Conservation (phyloP, 176 grass and related monocot genomes). For the Triticum monococcum region DNA sequence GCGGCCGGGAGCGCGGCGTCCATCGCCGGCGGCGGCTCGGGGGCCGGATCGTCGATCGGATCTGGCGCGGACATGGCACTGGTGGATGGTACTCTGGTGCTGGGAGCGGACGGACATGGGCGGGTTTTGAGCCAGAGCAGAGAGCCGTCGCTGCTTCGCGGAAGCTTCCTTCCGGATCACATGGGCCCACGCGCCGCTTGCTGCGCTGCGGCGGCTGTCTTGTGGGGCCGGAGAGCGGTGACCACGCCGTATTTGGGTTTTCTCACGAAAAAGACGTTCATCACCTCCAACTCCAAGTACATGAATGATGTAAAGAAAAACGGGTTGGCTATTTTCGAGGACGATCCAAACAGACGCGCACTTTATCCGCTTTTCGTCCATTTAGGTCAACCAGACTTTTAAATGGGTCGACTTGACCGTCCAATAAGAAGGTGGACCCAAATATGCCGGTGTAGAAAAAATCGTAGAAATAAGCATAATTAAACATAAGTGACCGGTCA, state of each 20-base stretch:
- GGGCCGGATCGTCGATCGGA: slow-evolving; percentile 45
- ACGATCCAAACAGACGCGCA: too few species aligned
- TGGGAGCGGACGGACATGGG: slow-evolving; percentile 14
- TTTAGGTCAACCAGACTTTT: too few species aligned
- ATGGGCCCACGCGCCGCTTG: slow-evolving; percentile 16
- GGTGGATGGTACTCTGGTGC: not conserved
- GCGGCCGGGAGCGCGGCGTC: slow-evolving; percentile 61
- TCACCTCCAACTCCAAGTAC: too few species aligned
- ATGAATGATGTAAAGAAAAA: too few species aligned
- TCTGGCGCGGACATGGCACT: slow-evolving; percentile 41
- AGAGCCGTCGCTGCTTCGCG: slow-evolving; percentile 55
- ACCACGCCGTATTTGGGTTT: not conserved
- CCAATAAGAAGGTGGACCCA: too few species aligned
- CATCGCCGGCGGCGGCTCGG: slow-evolving; percentile 36
- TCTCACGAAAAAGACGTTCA: too few species aligned
- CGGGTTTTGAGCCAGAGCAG: slow-evolving; percentile 19
- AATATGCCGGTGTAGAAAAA: too few species aligned
- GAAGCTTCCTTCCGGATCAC: slow-evolving; percentile 58
- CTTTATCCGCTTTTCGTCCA: too few species aligned
- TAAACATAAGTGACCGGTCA: too few species aligned
- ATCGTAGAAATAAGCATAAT: too few species aligned
- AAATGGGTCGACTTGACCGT: too few species aligned
- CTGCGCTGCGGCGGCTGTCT: not conserved
- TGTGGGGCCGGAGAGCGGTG: not conserved
- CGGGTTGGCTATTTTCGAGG: too few species aligned